Evolutionary conservation across 306 rosid species (phyloP).

Genomic region (Senna siamea): DNA sequence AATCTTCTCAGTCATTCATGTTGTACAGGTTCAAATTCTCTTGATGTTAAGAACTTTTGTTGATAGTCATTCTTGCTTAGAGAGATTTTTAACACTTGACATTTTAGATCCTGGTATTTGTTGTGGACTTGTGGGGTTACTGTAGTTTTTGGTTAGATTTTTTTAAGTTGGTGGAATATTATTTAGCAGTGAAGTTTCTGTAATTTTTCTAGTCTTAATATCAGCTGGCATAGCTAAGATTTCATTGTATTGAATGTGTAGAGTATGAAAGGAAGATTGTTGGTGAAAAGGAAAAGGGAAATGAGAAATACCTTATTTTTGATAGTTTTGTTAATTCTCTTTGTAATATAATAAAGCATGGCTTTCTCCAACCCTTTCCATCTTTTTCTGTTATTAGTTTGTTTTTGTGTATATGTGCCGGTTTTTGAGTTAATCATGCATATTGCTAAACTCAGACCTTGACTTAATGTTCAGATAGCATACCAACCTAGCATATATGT

Average conservation of each 20-base stretch:
- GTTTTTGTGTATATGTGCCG: background rate
- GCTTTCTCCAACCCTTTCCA: background rate
- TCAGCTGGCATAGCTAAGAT: too few relatives aligned
- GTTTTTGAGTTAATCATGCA: conserved; percentile 22
- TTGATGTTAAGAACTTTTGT: too few relatives aligned
- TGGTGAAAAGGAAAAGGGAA: background rate
- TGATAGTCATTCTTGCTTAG: too few relatives aligned
- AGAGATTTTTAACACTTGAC: too few relatives aligned
- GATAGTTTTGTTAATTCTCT: background rate
- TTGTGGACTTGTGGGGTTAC: background rate
- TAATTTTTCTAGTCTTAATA: background rate
- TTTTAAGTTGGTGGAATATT: background rate
- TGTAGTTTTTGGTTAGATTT: background rate
- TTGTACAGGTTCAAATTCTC: too few relatives aligned
- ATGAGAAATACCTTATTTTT: too few relatives aligned
- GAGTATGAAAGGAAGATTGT: background rate
- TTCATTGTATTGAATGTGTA: background rate
- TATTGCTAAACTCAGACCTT: too few relatives aligned
- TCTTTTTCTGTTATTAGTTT: conserved; percentile 8
- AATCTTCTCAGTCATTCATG: too few relatives aligned
- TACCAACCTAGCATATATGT: too few relatives aligned
- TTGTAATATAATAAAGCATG: background rate
- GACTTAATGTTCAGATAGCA: too few relatives aligned
- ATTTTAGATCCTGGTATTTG: conserved; percentile 1
- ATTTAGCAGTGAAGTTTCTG: background rate